phyloP scores from a whole-genome alignment of 306 rosid genomes.

The Cucurbita argyrosperma region DNA sequence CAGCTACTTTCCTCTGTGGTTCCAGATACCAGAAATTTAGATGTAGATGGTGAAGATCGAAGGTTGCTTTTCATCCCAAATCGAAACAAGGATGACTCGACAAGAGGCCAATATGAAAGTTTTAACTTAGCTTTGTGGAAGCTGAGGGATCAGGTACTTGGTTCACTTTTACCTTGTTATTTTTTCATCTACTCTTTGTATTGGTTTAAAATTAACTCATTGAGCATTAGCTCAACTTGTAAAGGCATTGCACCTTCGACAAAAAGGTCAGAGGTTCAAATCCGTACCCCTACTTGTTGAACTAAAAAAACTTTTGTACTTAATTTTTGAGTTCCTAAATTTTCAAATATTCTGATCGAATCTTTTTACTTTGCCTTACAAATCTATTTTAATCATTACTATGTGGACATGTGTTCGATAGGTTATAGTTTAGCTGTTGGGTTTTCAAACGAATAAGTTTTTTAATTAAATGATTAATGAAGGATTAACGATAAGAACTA shows the following conservation, averaged over 20 bases:
- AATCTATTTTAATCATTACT: neutral
- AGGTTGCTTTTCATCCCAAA: slow-evolving; percentile 35
- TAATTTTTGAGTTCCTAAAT: neutral
- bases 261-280: too few relatives aligned
- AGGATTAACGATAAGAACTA: too few relatives aligned
- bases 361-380: neutral
- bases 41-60: slow-evolving; percentile 17
- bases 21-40: neutral
- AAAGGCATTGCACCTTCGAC: too few relatives aligned
- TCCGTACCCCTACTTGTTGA: too few relatives aligned
- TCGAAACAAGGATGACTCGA: slow-evolving; percentile 49
- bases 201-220: neutral
- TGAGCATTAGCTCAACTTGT: too few relatives aligned
- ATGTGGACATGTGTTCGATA: neutral
- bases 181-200: neutral
- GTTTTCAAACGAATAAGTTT: too few relatives aligned
- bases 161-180: neutral
- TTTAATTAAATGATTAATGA: too few relatives aligned
- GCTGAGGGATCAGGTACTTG: slow-evolving; percentile 66
- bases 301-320: neutral
- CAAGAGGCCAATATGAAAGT: slow-evolving; percentile 46
- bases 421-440: too few relatives aligned
- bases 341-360: neutral
- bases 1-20: neutral
- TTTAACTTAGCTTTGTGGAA: slow-evolving; percentile 42